phyloP scores from a whole-genome alignment of 768 basidiomycete species.

The Chlorophyllum brunneum region DNA sequence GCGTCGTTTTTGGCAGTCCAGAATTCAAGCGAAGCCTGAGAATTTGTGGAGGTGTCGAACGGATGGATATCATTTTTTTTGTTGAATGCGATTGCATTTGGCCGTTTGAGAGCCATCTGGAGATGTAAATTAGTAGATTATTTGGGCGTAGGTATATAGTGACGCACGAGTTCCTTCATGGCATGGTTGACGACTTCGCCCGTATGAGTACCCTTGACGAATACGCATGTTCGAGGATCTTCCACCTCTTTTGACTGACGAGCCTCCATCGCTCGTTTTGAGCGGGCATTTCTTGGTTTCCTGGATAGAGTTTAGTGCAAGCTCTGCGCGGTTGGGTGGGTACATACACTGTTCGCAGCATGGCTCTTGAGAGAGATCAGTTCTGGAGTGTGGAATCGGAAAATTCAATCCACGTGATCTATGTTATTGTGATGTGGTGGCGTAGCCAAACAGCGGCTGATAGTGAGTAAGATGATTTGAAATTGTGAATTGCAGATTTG shows the following conservation, averaged over 20 bases:
- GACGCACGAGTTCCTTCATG: conserved; percentile 85
- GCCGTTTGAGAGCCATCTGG: conserved; percentile 95
- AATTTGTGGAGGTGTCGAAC: conserved; percentile 62
- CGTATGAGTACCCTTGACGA: conserved; percentile 85
- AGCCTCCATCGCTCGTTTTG: conserved; percentile 84
- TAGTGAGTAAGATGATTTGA: not conserved
- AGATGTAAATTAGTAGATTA: not conserved
- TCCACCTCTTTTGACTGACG: conserved; percentile 89
- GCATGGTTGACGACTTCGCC: conserved; percentile 76
- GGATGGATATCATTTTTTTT: conserved; percentile 92
- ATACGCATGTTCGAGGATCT: conserved; percentile 82
- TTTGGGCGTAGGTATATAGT: not conserved
- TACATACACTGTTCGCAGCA: conserved; percentile 24
- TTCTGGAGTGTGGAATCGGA: not conserved
- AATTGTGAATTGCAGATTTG: not conserved
- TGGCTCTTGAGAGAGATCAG: conserved; percentile 9
- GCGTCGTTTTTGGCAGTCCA: conserved; percentile 96
- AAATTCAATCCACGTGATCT: not conserved
- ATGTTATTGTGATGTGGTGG: not conserved
- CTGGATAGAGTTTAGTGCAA: conserved; percentile 19
- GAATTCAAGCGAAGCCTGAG: conserved; percentile 70
- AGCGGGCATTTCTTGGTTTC: conserved; percentile 95
- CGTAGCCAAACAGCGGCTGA: not conserved
- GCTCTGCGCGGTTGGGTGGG: not conserved
- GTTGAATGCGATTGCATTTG: conserved; percentile 85